Percentiles rank a stretch among this genome's conserved stretches.
Evolutionary conservation across 139 green algal species (phyloP).

Genomic region (Chlamydomonas asymmetrica): DNA sequence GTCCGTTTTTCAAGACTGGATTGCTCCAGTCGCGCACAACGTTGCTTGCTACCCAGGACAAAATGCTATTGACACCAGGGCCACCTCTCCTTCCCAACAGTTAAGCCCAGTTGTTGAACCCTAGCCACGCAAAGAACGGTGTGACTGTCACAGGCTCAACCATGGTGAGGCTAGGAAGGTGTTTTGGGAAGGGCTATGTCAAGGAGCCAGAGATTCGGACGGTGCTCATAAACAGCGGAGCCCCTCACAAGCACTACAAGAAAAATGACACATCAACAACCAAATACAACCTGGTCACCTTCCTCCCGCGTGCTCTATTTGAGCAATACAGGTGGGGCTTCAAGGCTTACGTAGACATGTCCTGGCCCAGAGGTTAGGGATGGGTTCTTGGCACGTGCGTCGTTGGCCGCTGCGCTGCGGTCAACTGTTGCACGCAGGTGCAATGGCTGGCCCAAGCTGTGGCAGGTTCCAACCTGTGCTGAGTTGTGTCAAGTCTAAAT

Average conservation of each 20-base stretch:
- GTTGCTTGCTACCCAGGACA: no score
- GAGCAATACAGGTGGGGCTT: conserved; percentile 62
- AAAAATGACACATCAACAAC: conserved; percentile 64
- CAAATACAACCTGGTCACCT: conserved; percentile 76
- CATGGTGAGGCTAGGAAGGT: no score
- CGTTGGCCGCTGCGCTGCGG: no score
- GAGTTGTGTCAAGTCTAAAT: neutral
- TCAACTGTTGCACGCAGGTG: neutral
- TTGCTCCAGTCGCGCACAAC: no score
- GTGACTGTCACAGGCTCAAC: no score
- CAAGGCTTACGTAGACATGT: neutral
- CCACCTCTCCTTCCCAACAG: no score
- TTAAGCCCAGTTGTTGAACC: no score
- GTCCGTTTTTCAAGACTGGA: no score
- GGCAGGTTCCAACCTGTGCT: neutral
- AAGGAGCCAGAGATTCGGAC: neutral
- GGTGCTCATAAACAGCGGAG: conserved; percentile 11
- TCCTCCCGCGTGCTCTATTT: conserved; percentile 70
- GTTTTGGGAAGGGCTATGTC: neutral
- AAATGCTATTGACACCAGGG: no score
- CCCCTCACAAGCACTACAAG: conserved; percentile 27
- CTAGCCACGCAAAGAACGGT: no score
- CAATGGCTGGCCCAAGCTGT: neutral
- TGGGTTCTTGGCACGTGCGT: no score
- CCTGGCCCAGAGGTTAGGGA: no score